Conservation (phyloP, 441 rosid species). For the Populus tomentosa region DNA sequence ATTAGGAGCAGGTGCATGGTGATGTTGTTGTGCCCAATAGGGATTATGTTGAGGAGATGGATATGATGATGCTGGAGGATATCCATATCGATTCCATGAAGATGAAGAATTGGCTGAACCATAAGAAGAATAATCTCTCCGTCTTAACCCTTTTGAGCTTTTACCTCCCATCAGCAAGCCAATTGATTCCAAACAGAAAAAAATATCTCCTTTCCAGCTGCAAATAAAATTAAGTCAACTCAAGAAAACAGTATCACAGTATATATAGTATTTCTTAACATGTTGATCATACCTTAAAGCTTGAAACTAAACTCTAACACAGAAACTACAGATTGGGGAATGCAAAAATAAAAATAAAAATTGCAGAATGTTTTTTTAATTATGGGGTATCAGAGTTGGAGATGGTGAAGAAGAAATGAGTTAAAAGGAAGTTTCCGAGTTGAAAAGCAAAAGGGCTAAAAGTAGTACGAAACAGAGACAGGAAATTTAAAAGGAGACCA, state of each 20-base stretch:
- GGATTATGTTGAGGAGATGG: slow-evolving; percentile 20
- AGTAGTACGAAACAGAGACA: slow-evolving; percentile 17
- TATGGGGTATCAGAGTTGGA: background rate
- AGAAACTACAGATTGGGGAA: background rate
- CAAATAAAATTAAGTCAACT: no score
- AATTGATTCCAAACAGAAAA: background rate
- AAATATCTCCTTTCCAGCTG: background rate
- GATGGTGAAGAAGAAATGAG: background rate
- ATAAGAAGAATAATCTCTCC: slow-evolving; percentile 25
- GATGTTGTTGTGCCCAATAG: slow-evolving; percentile 20
- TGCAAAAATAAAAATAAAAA: background rate
- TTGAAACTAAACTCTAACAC: no score
- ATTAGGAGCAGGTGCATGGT: no score
- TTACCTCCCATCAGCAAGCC: slow-evolving; percentile 50
- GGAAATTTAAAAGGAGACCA: slow-evolving; percentile 14
- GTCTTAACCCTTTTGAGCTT: slow-evolving; percentile 37
- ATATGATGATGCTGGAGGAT: slow-evolving; percentile 34
- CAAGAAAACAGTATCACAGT: no score
- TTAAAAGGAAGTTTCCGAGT: slow-evolving; percentile 15
- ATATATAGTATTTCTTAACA: no score
- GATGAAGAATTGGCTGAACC: slow-evolving; percentile 30
- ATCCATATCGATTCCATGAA: slow-evolving; percentile 33
- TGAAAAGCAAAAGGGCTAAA: background rate
- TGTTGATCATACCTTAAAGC: no score
- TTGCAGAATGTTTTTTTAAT: background rate